Base-by-base conservation (phyloP, 805 yeast genomes). In the Candida anglica region DNA sequence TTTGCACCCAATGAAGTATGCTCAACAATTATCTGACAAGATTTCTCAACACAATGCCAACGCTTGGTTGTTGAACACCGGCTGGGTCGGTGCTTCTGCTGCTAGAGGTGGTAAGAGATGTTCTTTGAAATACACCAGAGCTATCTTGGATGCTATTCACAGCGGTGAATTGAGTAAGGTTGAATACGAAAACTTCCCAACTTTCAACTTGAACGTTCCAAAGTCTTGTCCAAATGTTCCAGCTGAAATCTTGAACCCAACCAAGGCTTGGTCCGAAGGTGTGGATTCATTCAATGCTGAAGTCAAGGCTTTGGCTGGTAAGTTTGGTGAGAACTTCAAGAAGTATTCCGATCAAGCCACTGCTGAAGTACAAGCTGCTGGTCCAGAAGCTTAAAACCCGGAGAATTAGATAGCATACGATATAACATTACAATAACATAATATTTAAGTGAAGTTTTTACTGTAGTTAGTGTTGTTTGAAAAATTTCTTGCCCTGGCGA, bases 1-100 rank as follows among this genome's bases (percentile, higher is more conserved):
- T 22, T 73, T 91, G 63, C 98, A 91, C 68, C 98, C 98, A 63
- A 91, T 91, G 89, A 83, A 81, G 65, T 91, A 91, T 66, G 98
- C 98, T 29, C 86, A 86, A 66, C 95, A 91, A 80, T 77, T 91
- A 54, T 81, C 95, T 36, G 91, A 86, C 63, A 91, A 89, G 77
- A 93, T 91, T 74, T 66, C 83, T 36, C 60, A 84, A 60, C 93
- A 89, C 71, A 80, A 80, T 50, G 88, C 97, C 34, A 77, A 78
- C 56, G 98, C 98, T 38, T 91, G 96, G 96, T 77, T 91, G 63
- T 77, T 91, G 60, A 91, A 91, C 73, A 91, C 98, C 47, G 98
- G 98, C 44, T 91, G 98, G 98, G 86, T 89, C 45, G 98, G 98
- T 42, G 79, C 89, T 50, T 83, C 95, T 40, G 95, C 86, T 47